Base-by-base conservation (phyloP, 805 yeast genomes). In the Metschnikowia kunwiensis region DNA sequence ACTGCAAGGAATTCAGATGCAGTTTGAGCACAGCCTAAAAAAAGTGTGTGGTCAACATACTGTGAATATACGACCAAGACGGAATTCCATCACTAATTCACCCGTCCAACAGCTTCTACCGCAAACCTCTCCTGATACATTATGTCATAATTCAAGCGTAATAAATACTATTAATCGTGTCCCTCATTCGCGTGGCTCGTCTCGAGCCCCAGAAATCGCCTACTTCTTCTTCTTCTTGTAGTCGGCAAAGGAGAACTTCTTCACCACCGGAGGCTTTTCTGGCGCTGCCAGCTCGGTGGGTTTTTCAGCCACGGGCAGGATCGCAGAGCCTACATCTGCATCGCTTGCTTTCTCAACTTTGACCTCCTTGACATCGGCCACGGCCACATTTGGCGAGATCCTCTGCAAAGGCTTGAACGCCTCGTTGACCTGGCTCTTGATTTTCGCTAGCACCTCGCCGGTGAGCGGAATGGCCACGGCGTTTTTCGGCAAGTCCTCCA, bases 191-290 rank as follows among this genome's bases (percentile, higher is more conserved):
- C n/a, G n/a, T n/a, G n/a, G n/a, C n/a, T n/a, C n/a, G n/a, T n/a
- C n/a, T n/a, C n/a, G n/a, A n/a, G n/a, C n/a, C n/a, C n/a, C n/a
- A n/a, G n/a, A n/a, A n/a, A n/a, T n/a, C n/a, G 12, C 16, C 31
- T 49, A 64, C 43, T 61, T 63, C 70, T 62, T 63, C 51, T 75
- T 75, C 66, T 75, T 81, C 57, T 78, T 80, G 56, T 82, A 82
- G 50, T 82, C 91, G 1, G 88, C 88, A 55, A 82, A 77, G 31
- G 86, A 79, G 47, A 82, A 65, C 58, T 82, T 82, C 64, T 78
- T 78, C 27, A 54, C 60, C 16, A 53, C 38, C 26, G 45, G 46
- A 14, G 50, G 44, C 35, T 34, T 39, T 20, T 40, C 24, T 9
- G 29, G 13, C 4, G 24, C 26, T 4, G 31, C 29, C 8, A 15